Conservation (phyloP, 495 filamentous ascomycete genomes). For the Neurospora tetraspora region DNA sequence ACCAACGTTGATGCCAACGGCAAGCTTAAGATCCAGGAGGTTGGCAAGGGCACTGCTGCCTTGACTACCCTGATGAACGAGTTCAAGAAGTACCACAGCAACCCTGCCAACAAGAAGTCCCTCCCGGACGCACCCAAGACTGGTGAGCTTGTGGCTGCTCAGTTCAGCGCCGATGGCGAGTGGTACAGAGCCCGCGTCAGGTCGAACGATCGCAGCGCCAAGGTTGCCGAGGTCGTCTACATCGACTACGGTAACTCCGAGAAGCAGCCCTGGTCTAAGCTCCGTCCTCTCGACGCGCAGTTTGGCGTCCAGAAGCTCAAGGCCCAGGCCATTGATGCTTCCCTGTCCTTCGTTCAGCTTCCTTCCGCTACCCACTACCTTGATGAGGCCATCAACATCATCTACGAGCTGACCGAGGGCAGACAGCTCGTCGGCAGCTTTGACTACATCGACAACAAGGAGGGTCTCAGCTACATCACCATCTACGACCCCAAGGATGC, state of each 20-base stretch:
- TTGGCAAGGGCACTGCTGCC: conserved; percentile 71
- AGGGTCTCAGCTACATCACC: conserved; percentile 73
- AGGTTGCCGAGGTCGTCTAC: conserved; percentile 83
- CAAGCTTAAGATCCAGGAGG: conserved; percentile 77
- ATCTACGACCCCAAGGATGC: conserved; percentile 65
- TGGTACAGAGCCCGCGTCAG: conserved; percentile 93
- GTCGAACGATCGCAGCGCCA: conserved; percentile 80
- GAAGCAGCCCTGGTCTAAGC: conserved; percentile 66
- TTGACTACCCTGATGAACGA: conserved; percentile 77
- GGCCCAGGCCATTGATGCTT: conserved; percentile 77
- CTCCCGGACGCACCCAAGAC: conserved; percentile 75
- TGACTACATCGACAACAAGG: conserved; percentile 62
- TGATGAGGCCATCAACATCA: conserved; percentile 59
- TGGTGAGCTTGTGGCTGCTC: conserved; percentile 81
- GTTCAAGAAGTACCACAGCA: conserved; percentile 80
- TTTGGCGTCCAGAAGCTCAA: conserved; percentile 72
- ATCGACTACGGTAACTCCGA: conserved; percentile 96
- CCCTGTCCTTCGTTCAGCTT: conserved; percentile 82
- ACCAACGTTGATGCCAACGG: conserved; percentile 74
- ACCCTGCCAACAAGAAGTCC: conserved; percentile 56
- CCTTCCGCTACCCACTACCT: conserved; percentile 71
- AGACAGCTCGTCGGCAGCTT: conserved; percentile 81
- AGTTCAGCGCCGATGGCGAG: conserved; percentile 74
- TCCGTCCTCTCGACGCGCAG: conserved; percentile 68
- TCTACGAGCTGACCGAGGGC: conserved; percentile 55